Conservation (phyloP, 208 protist species). For the Tritrichomonas musculus region DNA sequence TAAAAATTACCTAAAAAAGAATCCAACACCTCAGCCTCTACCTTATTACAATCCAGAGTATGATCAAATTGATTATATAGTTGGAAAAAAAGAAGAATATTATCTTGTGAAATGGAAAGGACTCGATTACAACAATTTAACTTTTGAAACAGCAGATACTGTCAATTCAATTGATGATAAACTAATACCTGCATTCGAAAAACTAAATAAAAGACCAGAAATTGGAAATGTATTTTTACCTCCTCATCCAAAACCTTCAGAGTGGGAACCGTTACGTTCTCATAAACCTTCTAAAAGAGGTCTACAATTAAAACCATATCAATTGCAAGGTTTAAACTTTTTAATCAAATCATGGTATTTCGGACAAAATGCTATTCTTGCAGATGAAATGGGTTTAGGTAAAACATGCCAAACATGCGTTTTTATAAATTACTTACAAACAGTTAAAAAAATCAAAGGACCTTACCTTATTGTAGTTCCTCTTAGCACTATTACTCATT, state of each 20-base stretch:
- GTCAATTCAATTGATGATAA: not conserved
- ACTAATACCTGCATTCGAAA: not conserved
- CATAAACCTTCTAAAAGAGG: constrained; percentile 37
- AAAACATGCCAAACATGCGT: constrained; percentile 47
- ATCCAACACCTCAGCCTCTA: not conserved
- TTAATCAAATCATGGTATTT: constrained; percentile 81
- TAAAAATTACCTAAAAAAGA: not conserved
- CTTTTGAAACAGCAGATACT: constrained; percentile 51
- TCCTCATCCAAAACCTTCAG: not conserved
- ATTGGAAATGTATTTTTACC: not conserved
- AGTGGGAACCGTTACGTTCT: not conserved
- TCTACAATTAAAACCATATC: constrained; percentile 64
- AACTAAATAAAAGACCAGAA: not conserved
- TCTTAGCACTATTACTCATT: constrained; percentile 53
- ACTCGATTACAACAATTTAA: constrained; percentile 52
- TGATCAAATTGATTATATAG: not conserved
- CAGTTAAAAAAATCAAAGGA: not conserved
- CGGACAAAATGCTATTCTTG: constrained; percentile 93
- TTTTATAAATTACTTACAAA: not conserved
- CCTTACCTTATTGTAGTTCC: constrained; percentile 54
- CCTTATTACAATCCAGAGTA: not conserved
- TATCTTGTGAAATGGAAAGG: constrained; percentile 63
- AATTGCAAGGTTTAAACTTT: constrained; percentile 96
- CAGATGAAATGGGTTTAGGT: constrained; percentile 96
- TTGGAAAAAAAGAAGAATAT: not conserved